phyloP scores from a whole-genome alignment of 345 rosid species.

The Chamaenerion angustifolium region DNA sequence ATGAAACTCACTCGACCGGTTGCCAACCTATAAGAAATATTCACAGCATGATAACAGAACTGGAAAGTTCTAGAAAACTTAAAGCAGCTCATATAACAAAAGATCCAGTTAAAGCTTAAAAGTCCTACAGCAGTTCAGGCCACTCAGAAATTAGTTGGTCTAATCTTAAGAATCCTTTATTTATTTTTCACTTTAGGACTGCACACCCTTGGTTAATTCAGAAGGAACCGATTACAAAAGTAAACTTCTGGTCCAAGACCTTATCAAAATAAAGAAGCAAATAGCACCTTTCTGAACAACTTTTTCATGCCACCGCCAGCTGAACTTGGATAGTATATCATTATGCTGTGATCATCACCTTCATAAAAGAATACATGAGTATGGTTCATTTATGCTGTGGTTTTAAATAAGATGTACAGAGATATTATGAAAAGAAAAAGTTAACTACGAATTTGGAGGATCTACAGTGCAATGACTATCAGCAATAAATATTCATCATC shows the following conservation, averaged over 20 bases:
- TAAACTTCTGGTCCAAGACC: background rate
- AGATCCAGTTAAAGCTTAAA: too few species aligned
- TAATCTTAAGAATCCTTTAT: too few species aligned
- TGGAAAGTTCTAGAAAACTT: too few species aligned
- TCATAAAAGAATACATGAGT: slow-evolving; percentile 20
- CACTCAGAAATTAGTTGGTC: too few species aligned
- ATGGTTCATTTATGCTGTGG: background rate
- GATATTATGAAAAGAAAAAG: too few species aligned
- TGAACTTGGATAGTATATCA: slow-evolving; percentile 98
- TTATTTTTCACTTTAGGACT: too few species aligned
- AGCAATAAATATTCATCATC: too few species aligned
- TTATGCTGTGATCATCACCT: slow-evolving; percentile 97
- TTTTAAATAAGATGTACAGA: too few species aligned
- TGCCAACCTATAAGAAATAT: slow-evolving; percentile 52
- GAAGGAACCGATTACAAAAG: background rate
- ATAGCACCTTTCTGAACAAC: slow-evolving; percentile 80
- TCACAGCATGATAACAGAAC: background rate
- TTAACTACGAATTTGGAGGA: too few species aligned
- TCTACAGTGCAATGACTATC: too few species aligned
- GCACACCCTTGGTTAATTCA: background rate
- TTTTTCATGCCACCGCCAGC: slow-evolving; percentile 99
- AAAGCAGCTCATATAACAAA: too few species aligned
- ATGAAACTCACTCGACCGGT: slow-evolving; percentile 94
- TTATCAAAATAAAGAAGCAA: background rate
- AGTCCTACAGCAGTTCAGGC: too few species aligned